Evolutionary conservation across 257 asterid genomes (phyloP), one percentile per base, ranked within the genome.

Genomic region (Solanum clarkiae): DNA sequence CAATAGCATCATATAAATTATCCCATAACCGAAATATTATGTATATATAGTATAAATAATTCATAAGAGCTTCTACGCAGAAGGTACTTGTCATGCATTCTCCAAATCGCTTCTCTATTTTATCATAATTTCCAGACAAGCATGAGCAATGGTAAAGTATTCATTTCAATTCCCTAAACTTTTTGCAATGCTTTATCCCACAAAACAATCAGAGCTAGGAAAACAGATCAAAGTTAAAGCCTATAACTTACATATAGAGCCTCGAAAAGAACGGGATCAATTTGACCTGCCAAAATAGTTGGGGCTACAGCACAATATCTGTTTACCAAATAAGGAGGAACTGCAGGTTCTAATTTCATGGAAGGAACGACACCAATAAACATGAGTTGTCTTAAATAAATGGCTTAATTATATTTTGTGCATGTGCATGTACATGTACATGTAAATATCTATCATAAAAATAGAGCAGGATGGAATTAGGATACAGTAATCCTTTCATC

Each of bases 231-330:
- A 84, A 16, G 60, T 36, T 54, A 81, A 47, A 26, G 40, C 68
- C 45, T n/a, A 84, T 32, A 63, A 90, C 99, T 92, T 91, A 96
- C 99, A 84, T 96, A 96, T 77, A 96, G 91, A 88, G 98, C 98
- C 89, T 96, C 99, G 81, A 96, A 96, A 85, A 95, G 98, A 88
- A 95, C 65, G 54, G 99, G 98, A 89, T 96, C 97, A 80, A 96
- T 91, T 89, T 88, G 94, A 72, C 99, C 99, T 85, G 97, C 97
- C 89, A 95, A 92, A 45, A 96, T 44, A 16, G 98, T 93, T n/a
- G 99, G 98, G 4, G 99, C 97, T 75, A 95, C 26, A 68, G 90
- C 98, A 90, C 99, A 96, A 53, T 92, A 96, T 88, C 99, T 95
- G 84, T 63, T 26, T 47, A 88, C 88, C 81, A 87, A 51, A 86